Percentiles rank a stretch among this genome's conserved stretches.
phyloP scores from a whole-genome alignment of 1,284 basidiomycete genomes.

The Mixia osmundae region DNA sequence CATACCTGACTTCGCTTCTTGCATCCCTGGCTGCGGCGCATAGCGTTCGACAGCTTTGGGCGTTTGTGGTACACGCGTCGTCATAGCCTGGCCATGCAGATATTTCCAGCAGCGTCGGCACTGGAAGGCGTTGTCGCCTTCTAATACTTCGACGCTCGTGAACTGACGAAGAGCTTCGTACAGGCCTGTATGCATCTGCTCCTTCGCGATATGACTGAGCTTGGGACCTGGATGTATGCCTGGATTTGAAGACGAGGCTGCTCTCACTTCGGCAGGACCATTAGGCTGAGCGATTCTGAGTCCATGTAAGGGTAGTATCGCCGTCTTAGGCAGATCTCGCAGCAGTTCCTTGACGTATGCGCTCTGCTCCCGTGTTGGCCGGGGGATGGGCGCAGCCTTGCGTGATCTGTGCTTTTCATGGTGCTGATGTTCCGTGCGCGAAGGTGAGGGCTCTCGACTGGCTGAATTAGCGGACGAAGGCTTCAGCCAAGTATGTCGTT shows the following conservation, averaged over 20 bases:
- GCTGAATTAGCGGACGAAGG: not conserved
- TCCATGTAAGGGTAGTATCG: slow-evolving; percentile 4
- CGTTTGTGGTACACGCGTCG: too few relatives aligned
- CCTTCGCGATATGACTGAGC: slow-evolving; percentile 1
- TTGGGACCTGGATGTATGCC: not conserved
- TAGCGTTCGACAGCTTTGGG: not conserved
- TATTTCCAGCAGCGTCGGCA: slow-evolving; percentile 79
- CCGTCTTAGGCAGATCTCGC: slow-evolving; percentile 13
- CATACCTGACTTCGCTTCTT: too few relatives aligned
- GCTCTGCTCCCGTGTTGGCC: slow-evolving; percentile 14
- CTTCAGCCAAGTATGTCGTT: not conserved
- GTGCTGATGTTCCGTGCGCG: not conserved
- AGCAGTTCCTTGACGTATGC: slow-evolving; percentile 15
- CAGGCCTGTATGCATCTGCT: slow-evolving; percentile 21
- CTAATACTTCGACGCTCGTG: slow-evolving; percentile 67
- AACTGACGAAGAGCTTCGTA: slow-evolving; percentile 50
- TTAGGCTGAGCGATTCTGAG: slow-evolving; percentile 14
- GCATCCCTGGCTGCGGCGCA: not conserved
- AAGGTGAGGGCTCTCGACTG: not conserved
- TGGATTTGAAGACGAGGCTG: slow-evolving; percentile 1
- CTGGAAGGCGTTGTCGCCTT: slow-evolving; percentile 81
- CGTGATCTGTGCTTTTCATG: too few relatives aligned
- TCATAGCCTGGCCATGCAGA: too few relatives aligned
- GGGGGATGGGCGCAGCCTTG: slow-evolving; percentile 8
- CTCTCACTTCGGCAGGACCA: too few relatives aligned